A percentile compares a stretch with the other conserved stretches of the same genome.
phyloP scores from a whole-genome alignment of 1,284 basidiomycete species.

The Heterobasidion parviporum region DNA sequence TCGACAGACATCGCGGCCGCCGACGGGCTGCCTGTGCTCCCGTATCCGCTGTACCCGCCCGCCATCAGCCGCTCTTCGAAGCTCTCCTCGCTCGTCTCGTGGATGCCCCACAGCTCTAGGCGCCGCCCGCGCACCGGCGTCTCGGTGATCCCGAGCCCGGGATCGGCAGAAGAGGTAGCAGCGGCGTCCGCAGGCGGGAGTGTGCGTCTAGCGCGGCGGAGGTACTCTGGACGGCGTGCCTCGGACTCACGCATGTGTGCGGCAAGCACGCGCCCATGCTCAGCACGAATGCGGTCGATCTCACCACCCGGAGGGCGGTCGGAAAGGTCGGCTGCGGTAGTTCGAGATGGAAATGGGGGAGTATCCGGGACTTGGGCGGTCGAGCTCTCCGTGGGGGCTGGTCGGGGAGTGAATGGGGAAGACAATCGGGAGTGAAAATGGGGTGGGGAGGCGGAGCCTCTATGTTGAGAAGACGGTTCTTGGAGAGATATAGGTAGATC shows the following conservation, averaged over 20 bases:
- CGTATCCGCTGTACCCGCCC: slow-evolving; percentile 67
- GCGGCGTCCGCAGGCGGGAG: slow-evolving; percentile 19
- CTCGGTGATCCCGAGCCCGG: slow-evolving; percentile 50
- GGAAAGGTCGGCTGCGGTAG: neutral
- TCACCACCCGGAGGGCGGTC: slow-evolving; percentile 37
- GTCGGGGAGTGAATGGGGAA: slow-evolving; percentile 2
- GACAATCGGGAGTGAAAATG: slow-evolving; percentile 1
- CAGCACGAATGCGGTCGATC: slow-evolving; percentile 48
- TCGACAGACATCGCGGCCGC: neutral
- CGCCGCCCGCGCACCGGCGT: slow-evolving; percentile 63
- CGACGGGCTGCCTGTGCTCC: slow-evolving; percentile 12
- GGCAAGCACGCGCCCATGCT: slow-evolving; percentile 38
- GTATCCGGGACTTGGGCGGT: neutral
- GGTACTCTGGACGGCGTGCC: slow-evolving; percentile 57
- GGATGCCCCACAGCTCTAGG: slow-evolving; percentile 51
- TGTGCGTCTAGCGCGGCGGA: slow-evolving; percentile 47
- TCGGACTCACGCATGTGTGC: slow-evolving; percentile 45
- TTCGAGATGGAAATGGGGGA: neutral
- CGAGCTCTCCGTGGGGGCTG: neutral
- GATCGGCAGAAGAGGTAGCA: slow-evolving; percentile 22
- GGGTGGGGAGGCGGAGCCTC: neutral
- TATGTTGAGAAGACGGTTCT: neutral
- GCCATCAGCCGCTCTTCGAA: slow-evolving; percentile 76
- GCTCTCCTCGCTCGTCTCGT: slow-evolving; percentile 73
- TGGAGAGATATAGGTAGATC: neutral